These are phyloP conservation scores for Adansonia grandidieri DNA, from an alignment of 441 rosid species.

Conservation along the genomic window DNA sequence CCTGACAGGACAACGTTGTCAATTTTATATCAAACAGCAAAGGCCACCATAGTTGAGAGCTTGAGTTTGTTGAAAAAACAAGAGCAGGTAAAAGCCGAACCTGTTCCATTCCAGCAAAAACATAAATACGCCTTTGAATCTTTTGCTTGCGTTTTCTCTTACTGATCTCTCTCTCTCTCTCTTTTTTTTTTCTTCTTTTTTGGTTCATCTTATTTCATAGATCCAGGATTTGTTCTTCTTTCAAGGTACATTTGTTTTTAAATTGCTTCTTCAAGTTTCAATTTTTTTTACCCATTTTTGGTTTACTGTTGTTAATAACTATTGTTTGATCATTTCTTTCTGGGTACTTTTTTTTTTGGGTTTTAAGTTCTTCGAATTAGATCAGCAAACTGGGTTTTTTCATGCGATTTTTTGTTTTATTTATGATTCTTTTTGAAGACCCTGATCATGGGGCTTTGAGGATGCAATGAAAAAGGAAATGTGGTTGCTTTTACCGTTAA, in stretches of 20 bases:
- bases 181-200: too few relatives aligned
- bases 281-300: not conserved
- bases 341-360: not conserved
- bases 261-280: not conserved
- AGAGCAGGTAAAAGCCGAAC: too few relatives aligned
- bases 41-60: too few relatives aligned
- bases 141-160: too few relatives aligned
- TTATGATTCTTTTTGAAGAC: not conserved
- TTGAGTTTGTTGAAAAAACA: too few relatives aligned
- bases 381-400: conserved; percentile 14
- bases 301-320: not conserved
- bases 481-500: not conserved
- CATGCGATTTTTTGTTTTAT: not conserved
- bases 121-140: too few relatives aligned
- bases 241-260: conserved; percentile 14
- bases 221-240: conserved; percentile 17
- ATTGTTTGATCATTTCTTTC: not conserved
- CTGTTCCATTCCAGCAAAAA: too few relatives aligned
- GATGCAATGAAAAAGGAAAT: not conserved
- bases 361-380: not conserved
- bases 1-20: too few relatives aligned
- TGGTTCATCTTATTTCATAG: not conserved
- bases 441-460: conserved; percentile 7
- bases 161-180: too few relatives aligned
- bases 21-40: too few relatives aligned